phyloP scores from a whole-genome alignment of 768 basidiomycete species.

The Tulasnella calospora region DNA sequence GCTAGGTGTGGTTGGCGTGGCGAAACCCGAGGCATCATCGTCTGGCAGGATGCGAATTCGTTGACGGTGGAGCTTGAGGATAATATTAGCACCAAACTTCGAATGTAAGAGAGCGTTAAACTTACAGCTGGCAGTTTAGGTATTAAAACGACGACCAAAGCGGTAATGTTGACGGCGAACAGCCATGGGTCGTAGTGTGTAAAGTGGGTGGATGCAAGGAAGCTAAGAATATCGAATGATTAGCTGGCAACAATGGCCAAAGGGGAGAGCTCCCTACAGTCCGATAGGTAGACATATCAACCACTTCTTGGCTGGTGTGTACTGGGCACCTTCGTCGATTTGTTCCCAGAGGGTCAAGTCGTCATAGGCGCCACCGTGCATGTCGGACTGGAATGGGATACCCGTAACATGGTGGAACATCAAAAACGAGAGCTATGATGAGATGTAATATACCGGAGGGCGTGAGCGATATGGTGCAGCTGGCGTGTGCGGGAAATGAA shows the following conservation, averaged over 20 bases:
- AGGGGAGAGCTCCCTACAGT: slow-evolving; percentile 53
- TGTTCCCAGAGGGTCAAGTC: slow-evolving; percentile 99
- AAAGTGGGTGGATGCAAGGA: slow-evolving; percentile 96
- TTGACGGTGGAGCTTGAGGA: slow-evolving; percentile 67
- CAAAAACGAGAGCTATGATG: slow-evolving; percentile 76
- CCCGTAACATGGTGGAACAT: slow-evolving; percentile 99
- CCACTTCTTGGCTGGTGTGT: slow-evolving; percentile 98
- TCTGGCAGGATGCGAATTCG: slow-evolving; percentile 68
- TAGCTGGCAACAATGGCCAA: slow-evolving; percentile 8
- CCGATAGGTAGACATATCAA: slow-evolving; percentile 81
- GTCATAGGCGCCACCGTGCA: slow-evolving; percentile 91
- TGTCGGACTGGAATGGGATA: slow-evolving; percentile 84
- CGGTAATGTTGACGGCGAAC: slow-evolving; percentile 84
- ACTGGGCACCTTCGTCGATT: slow-evolving; percentile 97
- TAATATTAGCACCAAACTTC: slow-evolving; percentile 12
- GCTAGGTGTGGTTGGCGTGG: slow-evolving; percentile 58
- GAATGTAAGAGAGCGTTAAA: slow-evolving; percentile 26
- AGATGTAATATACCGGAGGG: neutral
- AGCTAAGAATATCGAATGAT: slow-evolving; percentile 46
- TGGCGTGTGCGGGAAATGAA: neutral
- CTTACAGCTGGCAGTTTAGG: slow-evolving; percentile 93
- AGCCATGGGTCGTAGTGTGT: slow-evolving; percentile 93
- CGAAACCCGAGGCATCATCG: slow-evolving; percentile 55
- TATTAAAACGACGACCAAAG: slow-evolving; percentile 72
- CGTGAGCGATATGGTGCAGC: neutral